Base-by-base conservation (phyloP, 768 basidiomycete genomes). In the Podaxis sp. region DNA sequence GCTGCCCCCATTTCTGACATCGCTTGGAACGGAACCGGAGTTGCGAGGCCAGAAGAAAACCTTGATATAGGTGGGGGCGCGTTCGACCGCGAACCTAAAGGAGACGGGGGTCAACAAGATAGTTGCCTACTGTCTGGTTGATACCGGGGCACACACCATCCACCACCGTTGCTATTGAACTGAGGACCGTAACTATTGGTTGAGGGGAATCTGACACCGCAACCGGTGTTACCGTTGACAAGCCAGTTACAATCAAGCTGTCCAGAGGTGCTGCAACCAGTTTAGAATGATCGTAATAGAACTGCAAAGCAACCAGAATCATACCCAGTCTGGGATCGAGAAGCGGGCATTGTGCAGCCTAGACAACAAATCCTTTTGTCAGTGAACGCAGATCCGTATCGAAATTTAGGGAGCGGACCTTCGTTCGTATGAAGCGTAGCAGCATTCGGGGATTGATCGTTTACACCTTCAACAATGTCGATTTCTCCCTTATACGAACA, bases 31-130 rank as follows among this genome's bases (percentile, higher is more conserved):
- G 33, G 66, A 70, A 2, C 68, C 72, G 52, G 72, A 79, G 65
- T 80, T 79, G 27, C 89, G 78, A 0, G 83, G 71, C 89, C 89
- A 93, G 76, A 89, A 90, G 84, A 86, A 92, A 36, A 91, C 77
- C 57, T 85, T 85, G 65, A 91, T 85, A 68, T 77, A 82, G 15
- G 66, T 67, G 19, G 72, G 67, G 0, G 84, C 83, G 41, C 88
- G 81, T 69, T 89, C 87, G 55, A 88, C 76, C 0, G 85, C 89
- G 68, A 82, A 88, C 82, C 83, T 87, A 59, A 36, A 33, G 27
- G 15, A 13, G 53, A 17, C 13, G 43, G 50, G 37, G 5, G 25
- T 15, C 15, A 13, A 41, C 36, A 8, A n/a, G 22, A 47, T 15
- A 19, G 9, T 15, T 24, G 12, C 15, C 12, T 24, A 19, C 5